Evolutionary conservation across 768 basidiomycete genomes (phyloP), one percentile per base, ranked within the genome.

Genomic region (Leucocoprinus sp.): DNA sequence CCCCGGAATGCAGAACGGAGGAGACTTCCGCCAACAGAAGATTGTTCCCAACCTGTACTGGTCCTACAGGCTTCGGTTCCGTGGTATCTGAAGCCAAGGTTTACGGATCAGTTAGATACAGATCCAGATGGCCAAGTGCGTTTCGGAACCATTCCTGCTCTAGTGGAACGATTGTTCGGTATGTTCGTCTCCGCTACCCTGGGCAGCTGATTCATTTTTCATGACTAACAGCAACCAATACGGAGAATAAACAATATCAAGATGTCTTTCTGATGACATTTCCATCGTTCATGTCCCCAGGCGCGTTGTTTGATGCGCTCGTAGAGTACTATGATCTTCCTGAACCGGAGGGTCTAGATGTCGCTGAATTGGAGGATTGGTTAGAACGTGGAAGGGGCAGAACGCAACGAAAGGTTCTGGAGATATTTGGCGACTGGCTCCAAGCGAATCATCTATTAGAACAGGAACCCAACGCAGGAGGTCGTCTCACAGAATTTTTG

Each of bases 241-340:
- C 53, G 15, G 57, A 58, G 38, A 50, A 51, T 35, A 57, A 53
- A 18, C 45, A 58, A 8, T 84, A 72, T 57, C 68, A 71, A 21
- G 67, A 71, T 24, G 71, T 76, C n/a, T 93, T 95, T 66, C 69
- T 93, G 36, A 80, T 78, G 62, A 93, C 90, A 12, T 90, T 87
- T 65, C 73, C 80, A 43, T 84, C 87, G 0, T 91, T 93, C 58
- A 81, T 78, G 19, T 77, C 76, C 5, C 74, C 86, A 2, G 73
- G 79, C 33, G 65, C 71, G 33, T 62, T 93, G 2, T 80, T 91
- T 52, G 80, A 85, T 23, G 64, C 78, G 40, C 74, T 93, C 23
- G 64, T 80, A 14, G 71, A 77, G 29, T 72, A 76, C 12, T 92
- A 81, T 63, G 63, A 73, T 45, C 71, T 78, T 57, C 66, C 70